These are phyloP conservation scores for Rubroboletus satanas DNA, from an alignment of 768 basidiomycete species.

Conservation along the genomic window DNA sequence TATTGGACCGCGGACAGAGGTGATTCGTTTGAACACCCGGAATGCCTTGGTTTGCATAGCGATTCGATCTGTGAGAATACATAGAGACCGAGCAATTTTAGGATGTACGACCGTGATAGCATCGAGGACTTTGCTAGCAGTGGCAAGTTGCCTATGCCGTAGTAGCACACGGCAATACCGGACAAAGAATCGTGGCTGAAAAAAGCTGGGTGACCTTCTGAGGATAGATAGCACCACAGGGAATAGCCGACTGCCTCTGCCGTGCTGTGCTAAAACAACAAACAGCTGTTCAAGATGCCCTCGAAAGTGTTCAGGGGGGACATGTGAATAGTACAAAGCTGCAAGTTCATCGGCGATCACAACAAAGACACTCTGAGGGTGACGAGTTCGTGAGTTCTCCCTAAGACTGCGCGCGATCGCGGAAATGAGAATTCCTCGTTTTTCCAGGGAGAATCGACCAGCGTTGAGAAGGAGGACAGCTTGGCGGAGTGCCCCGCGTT, in stretches of 20 bases:
- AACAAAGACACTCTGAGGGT: conserved; percentile 30
- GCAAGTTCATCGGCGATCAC: conserved; percentile 35
- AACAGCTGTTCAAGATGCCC: conserved; percentile 44
- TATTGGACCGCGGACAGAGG: conserved; percentile 1
- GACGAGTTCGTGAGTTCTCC: conserved; percentile 28
- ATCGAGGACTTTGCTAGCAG: conserved; percentile 33
- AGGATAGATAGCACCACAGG: conserved; percentile 40
- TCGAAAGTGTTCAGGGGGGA: conserved; percentile 40
- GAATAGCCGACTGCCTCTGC: conserved; percentile 35
- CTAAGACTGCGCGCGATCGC: conserved; percentile 39
- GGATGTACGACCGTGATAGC: conserved; percentile 17
- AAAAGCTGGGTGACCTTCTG: conserved; percentile 31
- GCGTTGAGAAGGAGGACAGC: conserved; percentile 36
- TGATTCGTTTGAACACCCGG: conserved; percentile 1
- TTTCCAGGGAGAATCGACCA: conserved; percentile 26
- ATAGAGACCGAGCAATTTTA: conserved; percentile 9
- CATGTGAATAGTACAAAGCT: conserved; percentile 33
- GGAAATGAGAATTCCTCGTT: conserved; percentile 37
- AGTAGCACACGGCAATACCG: conserved; percentile 40
- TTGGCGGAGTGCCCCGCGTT: conserved; percentile 22
- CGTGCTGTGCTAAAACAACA: conserved; percentile 35
- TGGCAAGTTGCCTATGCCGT: conserved; percentile 35
- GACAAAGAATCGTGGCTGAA: conserved; percentile 39
- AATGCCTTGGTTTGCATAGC: conserved; percentile 8
- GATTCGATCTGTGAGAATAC: conserved; percentile 1